phyloP scores from a whole-genome alignment of 768 basidiomycete species.

The Leccinum obscurum region DNA sequence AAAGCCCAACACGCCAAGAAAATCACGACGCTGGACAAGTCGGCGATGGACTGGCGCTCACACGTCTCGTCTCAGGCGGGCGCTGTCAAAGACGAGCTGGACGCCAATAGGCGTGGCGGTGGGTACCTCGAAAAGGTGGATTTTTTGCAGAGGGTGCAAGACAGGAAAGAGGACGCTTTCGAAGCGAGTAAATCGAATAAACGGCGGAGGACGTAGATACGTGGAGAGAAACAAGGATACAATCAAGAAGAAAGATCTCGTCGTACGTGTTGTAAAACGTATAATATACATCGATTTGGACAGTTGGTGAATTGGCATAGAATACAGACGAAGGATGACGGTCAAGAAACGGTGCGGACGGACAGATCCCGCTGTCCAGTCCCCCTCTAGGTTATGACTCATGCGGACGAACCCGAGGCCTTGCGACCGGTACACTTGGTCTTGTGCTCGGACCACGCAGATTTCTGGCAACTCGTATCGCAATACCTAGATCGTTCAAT shows the following conservation, averaged over 20 bases:
- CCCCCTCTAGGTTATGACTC: neutral
- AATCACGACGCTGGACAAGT: conserved; percentile 82
- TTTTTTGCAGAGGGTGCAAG: conserved; percentile 75
- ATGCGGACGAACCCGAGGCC: neutral
- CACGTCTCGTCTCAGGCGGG: conserved; percentile 51
- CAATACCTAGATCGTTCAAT: conserved; percentile 9
- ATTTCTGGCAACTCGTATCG: conserved; percentile 18
- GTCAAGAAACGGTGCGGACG: neutral
- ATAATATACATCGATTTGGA: conserved; percentile 13
- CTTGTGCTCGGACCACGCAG: conserved; percentile 20
- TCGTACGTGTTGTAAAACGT: neutral
- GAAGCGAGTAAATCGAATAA: conserved; percentile 59
- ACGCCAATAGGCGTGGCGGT: conserved; percentile 68
- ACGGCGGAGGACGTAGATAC: conserved; percentile 36
- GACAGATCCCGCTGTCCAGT: conserved; percentile 3
- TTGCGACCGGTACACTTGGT: conserved; percentile 11
- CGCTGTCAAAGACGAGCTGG: conserved; percentile 67
- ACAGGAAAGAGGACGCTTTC: conserved; percentile 63
- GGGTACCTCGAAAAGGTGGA: conserved; percentile 87
- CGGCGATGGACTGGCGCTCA: conserved; percentile 80
- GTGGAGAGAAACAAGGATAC: neutral
- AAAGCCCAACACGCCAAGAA: conserved; percentile 63
- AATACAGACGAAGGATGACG: neutral
- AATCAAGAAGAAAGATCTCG: neutral
- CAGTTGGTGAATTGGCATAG: neutral